phyloP scores from a whole-genome alignment of 1,284 basidiomycete genomes.

The Vanrija sp. region DNA sequence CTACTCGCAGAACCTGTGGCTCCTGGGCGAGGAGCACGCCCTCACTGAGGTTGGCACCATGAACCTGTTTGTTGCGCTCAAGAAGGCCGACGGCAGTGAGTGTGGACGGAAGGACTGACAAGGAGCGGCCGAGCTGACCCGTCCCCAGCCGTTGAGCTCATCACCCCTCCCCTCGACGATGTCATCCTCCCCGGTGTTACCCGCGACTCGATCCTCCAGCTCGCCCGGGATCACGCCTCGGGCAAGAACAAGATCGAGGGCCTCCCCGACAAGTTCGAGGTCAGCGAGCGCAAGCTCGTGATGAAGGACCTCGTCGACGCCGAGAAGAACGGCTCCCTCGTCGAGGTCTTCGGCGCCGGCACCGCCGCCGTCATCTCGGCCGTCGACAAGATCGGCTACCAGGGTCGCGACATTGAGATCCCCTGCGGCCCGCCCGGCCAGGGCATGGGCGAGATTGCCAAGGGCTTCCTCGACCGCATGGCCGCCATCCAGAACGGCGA shows the following conservation, averaged over 20 bases:
- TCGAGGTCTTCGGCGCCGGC: constrained; percentile 91
- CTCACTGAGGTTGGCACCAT: constrained; percentile 84
- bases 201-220: constrained; percentile 80
- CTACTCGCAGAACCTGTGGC: constrained; percentile 93
- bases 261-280: constrained; percentile 64
- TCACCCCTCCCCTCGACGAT: constrained; percentile 88
- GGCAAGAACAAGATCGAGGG: constrained; percentile 59
- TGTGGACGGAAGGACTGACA: neutral
- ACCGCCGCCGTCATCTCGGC: constrained; percentile 85
- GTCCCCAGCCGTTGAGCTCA: constrained; percentile 65
- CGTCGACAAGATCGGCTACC: constrained; percentile 80
- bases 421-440: constrained; percentile 77
- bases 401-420: constrained; percentile 75
- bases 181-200: constrained; percentile 97
- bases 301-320: constrained; percentile 85
- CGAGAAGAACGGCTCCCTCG: constrained; percentile 63
- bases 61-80: constrained; percentile 90
- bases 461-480: constrained; percentile 75
- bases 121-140: neutral
- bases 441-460: constrained; percentile 73
- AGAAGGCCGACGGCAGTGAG: constrained; percentile 66
- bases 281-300: constrained; percentile 78
- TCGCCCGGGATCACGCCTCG: constrained; percentile 71
- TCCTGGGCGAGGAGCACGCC: constrained; percentile 79
- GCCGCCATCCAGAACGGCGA: constrained; percentile 85